Evolutionary conservation across 2,329 filamentous ascomycete species (phyloP), one percentile per base, ranked within the genome.

Genomic region (Penicillium aurantiogriseum): DNA sequence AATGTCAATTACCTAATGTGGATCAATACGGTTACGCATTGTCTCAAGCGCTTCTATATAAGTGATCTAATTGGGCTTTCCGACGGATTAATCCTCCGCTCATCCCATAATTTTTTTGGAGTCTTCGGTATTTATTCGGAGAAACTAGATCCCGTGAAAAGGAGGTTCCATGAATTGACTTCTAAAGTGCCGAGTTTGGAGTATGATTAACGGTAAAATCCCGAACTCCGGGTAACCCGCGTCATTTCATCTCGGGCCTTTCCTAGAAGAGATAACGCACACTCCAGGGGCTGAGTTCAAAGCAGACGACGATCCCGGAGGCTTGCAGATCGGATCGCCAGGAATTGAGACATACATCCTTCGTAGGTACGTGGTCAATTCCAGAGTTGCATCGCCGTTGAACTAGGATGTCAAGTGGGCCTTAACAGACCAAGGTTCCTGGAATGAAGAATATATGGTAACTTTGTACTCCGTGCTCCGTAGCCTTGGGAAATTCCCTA

Each of bases 301-400:
- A 56, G 58, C 56, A 54, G 54, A 57, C 36, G 61, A 57, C 54
- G 64, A 66, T 66, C 64, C 60, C 56, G 51, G 58, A 54, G 62
- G 61, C 60, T 60, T 66, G 65, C 65, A 67, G 63, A 66, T 67
- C 65, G 36, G 65, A 67, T 67, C 63, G 65, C 58, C 63, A 56
- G 55, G 56, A 57, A 36, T 63, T 63, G 62, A 65, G 56, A 62
- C 56, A 61, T 19, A 31, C 47, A 61, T 23, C 36, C 50, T 39
- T 39, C 36, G 36, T 13, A 31, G 10, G 29, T 65, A 64, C 63
- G 62, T 66, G 63, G 61, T 65, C 58, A 56, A 58, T 52, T 61
- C 52, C 42, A 58, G 57, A 64, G 54, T 60, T 58, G 54, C 54
- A 59, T 62, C 59, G 44, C 59, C 62, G 63, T 65, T 65, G 54